phyloP scores from a whole-genome alignment of 2,329 filamentous ascomycete species.

The Neopestalotiopsis rosae region DNA sequence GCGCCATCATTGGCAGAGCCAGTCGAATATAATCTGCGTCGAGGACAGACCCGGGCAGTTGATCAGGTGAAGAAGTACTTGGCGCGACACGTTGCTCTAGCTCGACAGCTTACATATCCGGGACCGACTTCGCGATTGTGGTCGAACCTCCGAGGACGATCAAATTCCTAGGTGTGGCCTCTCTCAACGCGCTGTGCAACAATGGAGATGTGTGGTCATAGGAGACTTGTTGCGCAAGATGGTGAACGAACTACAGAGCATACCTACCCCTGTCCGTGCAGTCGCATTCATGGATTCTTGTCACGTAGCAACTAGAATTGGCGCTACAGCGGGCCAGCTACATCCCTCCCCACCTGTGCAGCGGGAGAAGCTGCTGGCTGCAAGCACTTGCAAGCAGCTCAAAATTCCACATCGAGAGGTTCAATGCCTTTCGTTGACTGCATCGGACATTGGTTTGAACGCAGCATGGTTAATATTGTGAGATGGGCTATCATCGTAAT shows the following conservation, averaged over 20 bases:
- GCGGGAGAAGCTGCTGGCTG: not conserved
- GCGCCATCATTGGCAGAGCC: not conserved
- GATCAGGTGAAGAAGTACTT: not conserved
- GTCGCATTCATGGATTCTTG: slow-evolving; percentile 4
- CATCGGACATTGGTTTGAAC: too few species aligned
- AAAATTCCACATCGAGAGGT: too few species aligned
- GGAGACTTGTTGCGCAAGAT: not conserved
- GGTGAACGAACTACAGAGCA: not conserved
- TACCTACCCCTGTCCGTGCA: slow-evolving; percentile 4
- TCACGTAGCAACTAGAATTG: not conserved
- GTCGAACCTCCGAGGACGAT: not conserved
- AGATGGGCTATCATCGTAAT: too few species aligned
- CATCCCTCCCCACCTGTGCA: too few species aligned
- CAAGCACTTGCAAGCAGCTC: not conserved
- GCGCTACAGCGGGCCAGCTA: not conserved
- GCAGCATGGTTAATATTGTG: too few species aligned
- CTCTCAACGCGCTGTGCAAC: not conserved
- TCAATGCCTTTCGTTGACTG: too few species aligned
- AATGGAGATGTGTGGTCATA: not conserved
- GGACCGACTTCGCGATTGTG: not conserved
- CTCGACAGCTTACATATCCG: not conserved
- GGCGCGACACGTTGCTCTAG: not conserved
- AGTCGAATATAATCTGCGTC: not conserved
- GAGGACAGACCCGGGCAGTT: not conserved
- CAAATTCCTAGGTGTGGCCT: not conserved